These are phyloP conservation scores for Acanthamoeba quina DNA, from an alignment of 208 protist species.

Conservation along the genomic window DNA sequence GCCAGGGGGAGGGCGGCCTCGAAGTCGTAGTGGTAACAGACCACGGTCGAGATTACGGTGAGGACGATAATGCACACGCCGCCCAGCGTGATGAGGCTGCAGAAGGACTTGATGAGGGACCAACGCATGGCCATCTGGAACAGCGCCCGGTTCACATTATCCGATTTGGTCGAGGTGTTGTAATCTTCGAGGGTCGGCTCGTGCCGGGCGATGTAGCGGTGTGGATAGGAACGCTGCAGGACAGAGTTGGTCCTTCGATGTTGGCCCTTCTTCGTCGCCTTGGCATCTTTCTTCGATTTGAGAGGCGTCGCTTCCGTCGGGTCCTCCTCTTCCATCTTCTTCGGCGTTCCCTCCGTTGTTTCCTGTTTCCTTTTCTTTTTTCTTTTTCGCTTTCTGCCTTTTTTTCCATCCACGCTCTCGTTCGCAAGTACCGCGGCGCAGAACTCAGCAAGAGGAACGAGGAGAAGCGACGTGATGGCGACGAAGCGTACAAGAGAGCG, in stretches of 20 bases:
- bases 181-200: slow-evolving; percentile 39
- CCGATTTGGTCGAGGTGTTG: background rate
- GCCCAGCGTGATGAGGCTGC: slow-evolving; percentile 5
- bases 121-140: slow-evolving; percentile 14
- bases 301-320: background rate
- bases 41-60: background rate
- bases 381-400: background rate
- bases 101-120: slow-evolving; percentile 36
- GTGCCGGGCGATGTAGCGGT: slow-evolving; percentile 54
- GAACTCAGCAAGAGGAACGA: too few relatives aligned
- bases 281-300: background rate
- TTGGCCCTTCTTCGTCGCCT: background rate
- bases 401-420: background rate
- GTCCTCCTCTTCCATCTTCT: background rate
- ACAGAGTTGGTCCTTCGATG: background rate
- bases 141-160: background rate
- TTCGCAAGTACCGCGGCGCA: too few relatives aligned
- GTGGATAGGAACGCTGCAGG: slow-evolving; percentile 15
- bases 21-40: slow-evolving; percentile 27
- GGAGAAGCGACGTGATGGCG: too few relatives aligned
- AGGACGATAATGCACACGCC: slow-evolving; percentile 23
- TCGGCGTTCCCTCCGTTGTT: background rate
- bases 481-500: too few relatives aligned
- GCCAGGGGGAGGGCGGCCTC: slow-evolving; percentile 21
- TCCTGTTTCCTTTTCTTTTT: background rate